These are phyloP conservation scores for Tricholoma sp. DNA, from an alignment of 768 basidiomycete genomes.

Conservation along the genomic window DNA sequence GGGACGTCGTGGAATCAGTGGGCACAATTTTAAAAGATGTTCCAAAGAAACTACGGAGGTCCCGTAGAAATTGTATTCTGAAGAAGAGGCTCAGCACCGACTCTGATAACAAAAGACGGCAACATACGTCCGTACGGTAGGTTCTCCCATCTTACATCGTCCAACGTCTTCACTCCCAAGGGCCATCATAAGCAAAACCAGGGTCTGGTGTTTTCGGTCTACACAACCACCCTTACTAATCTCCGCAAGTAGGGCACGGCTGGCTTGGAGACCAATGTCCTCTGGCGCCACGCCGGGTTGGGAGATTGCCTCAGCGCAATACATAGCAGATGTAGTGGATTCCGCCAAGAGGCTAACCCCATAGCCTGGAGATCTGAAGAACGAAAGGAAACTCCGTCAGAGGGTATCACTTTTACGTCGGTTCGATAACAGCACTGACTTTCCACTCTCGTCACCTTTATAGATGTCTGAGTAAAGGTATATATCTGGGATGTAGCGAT, in stretches of 20 bases:
- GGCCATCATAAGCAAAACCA: slow-evolving; percentile 87
- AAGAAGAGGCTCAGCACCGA: slow-evolving; percentile 6
- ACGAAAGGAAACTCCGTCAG: background rate
- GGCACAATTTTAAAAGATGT: slow-evolving; percentile 88
- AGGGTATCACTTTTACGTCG: background rate
- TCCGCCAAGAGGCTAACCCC: slow-evolving; percentile 88
- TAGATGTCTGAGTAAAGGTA: slow-evolving; percentile 98
- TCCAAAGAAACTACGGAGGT: slow-evolving; percentile 78
- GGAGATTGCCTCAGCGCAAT: slow-evolving; percentile 84
- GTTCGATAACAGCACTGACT: slow-evolving; percentile 46
- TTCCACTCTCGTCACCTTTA: slow-evolving; percentile 95
- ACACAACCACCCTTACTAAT: slow-evolving; percentile 83
- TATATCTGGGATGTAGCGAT: slow-evolving; percentile 96
- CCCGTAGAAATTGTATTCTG: slow-evolving; percentile 90
- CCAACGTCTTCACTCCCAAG: slow-evolving; percentile 98
- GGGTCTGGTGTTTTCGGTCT: slow-evolving; percentile 81
- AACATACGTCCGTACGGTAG: slow-evolving; percentile 76
- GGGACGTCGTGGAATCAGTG: slow-evolving; percentile 48
- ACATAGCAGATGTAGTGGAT: slow-evolving; percentile 84
- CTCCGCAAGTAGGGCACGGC: slow-evolving; percentile 74
- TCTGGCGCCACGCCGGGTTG: slow-evolving; percentile 84
- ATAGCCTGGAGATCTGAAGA: slow-evolving; percentile 86
- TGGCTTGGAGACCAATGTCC: slow-evolving; percentile 82
- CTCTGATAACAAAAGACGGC: background rate
- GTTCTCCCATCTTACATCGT: slow-evolving; percentile 78